phyloP scores from a whole-genome alignment of 257 asterid species.

The Gentiana macrophylla region DNA sequence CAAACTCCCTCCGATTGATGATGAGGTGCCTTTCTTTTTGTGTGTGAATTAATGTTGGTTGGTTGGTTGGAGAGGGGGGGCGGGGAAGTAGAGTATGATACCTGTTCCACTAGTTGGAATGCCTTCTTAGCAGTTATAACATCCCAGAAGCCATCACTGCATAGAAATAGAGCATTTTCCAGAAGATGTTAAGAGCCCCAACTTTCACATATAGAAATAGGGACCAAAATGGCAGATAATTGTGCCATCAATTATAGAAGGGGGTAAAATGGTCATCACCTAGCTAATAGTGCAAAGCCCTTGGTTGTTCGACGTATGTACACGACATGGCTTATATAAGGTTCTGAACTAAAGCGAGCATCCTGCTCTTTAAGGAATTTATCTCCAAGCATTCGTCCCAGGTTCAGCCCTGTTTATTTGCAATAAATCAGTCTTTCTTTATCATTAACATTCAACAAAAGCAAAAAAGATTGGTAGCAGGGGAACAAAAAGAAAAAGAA shows the following conservation, averaged over 20 bases:
- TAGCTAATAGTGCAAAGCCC: constrained; percentile 70
- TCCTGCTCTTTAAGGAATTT: constrained; percentile 93
- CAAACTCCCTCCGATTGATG: too few species aligned
- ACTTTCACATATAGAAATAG: background rate
- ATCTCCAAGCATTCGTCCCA: constrained; percentile 97
- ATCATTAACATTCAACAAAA: constrained; percentile 7
- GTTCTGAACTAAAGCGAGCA: constrained; percentile 81
- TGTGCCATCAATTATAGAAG: constrained; percentile 3
- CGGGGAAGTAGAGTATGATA: background rate
- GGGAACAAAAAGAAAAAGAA: background rate
- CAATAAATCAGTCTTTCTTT: constrained; percentile 9
- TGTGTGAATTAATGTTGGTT: too few species aligned
- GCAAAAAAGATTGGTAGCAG: background rate
- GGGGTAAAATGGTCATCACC: constrained; percentile 36
- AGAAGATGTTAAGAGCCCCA: too few species aligned
- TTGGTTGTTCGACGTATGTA: constrained; percentile 38
- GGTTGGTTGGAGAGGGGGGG: too few species aligned
- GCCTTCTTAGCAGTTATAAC: constrained; percentile 72
- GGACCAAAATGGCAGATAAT: background rate
- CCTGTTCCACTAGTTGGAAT: constrained; percentile 73
- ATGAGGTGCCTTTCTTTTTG: too few species aligned
- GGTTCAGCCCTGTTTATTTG: constrained; percentile 63
- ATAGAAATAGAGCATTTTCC: background rate
- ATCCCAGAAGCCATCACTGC: constrained; percentile 96
- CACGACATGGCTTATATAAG: constrained; percentile 65